Evolutionary conservation across 73 alveolate genomes (phyloP).

Genomic region (Symbiodinium natans): DNA sequence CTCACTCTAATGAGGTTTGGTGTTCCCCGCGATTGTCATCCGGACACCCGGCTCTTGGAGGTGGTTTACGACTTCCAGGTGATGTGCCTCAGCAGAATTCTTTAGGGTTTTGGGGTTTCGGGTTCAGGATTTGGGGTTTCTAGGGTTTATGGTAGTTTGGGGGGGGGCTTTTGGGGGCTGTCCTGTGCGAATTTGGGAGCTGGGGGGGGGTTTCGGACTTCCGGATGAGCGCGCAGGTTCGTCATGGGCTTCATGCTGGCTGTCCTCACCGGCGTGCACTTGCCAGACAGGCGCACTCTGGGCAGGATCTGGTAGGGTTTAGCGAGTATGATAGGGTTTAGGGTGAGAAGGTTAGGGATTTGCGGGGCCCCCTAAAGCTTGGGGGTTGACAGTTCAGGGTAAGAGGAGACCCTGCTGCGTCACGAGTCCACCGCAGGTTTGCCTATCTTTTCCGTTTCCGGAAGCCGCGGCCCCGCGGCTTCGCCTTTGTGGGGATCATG

Average conservation of each 20-base stretch:
- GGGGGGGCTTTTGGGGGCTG: too few species aligned
- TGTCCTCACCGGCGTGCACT: slow-evolving; percentile 82
- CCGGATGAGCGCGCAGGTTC: slow-evolving; percentile 67
- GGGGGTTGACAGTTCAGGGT: too few species aligned
- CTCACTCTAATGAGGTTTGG: slow-evolving; percentile 23
- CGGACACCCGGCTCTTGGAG: slow-evolving; percentile 39
- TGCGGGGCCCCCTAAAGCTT: too few species aligned
- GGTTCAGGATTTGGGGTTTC: too few species aligned
- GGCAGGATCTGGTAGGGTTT: too few species aligned
- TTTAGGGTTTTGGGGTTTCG: too few species aligned
- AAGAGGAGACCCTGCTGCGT: too few species aligned
- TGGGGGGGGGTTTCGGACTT: slow-evolving; percentile 28
- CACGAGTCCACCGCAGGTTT: slow-evolving; percentile 20
- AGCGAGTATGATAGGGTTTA: too few species aligned
- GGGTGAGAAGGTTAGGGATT: too few species aligned
- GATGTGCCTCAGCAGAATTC: too few species aligned
- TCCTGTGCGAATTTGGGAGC: too few species aligned
- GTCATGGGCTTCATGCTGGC: slow-evolving; percentile 87
- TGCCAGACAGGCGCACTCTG: slow-evolving; percentile 68
- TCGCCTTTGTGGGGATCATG: slow-evolving; percentile 63
- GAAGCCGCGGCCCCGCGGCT: slow-evolving; percentile 64
- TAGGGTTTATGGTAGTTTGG: too few species aligned
- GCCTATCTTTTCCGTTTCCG: slow-evolving; percentile 69
- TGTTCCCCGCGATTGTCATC: slow-evolving; percentile 65
- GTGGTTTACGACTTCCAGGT: slow-evolving; percentile 62